These are phyloP conservation scores for Pseudogymnoascus sp. DNA, from an alignment of 2,329 filamentous ascomycete species.

Conservation along the genomic window DNA sequence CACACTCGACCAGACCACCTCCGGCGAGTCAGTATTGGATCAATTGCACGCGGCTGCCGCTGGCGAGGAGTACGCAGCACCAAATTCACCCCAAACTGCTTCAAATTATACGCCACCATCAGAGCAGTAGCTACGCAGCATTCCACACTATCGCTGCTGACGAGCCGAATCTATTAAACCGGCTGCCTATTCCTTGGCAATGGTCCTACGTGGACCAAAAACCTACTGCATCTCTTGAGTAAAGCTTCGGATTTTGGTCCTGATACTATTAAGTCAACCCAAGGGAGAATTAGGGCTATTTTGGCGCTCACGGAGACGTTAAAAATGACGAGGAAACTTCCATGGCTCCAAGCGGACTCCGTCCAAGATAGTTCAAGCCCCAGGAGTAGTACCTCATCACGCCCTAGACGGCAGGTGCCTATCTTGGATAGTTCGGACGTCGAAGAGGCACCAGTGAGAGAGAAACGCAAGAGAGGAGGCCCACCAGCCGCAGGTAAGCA, in stretches of 20 bases:
- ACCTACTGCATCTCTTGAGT: background rate
- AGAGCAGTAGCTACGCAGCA: background rate
- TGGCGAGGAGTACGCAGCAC: background rate
- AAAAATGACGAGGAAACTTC: constrained; percentile 2
- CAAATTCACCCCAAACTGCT: background rate
- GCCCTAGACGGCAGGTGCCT: background rate
- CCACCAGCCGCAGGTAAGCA: background rate
- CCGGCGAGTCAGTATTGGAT: background rate
- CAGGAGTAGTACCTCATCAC: background rate
- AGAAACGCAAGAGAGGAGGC: background rate
- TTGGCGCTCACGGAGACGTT: background rate
- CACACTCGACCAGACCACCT: background rate
- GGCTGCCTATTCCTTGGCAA: background rate
- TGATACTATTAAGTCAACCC: background rate
- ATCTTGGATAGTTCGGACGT: constrained; percentile 6
- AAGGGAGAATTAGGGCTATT: background rate
- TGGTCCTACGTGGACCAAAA: background rate
- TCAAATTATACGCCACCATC: background rate
- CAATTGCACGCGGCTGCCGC: background rate
- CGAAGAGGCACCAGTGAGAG: background rate
- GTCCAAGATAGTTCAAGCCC: background rate
- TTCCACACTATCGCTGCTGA: background rate
- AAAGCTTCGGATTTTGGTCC: background rate
- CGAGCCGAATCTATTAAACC: background rate
- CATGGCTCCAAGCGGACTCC: background rate